Evolutionary conservation across 2,329 filamentous ascomycete species (phyloP).

Genomic region (Ophiosphaerella narmari): DNA sequence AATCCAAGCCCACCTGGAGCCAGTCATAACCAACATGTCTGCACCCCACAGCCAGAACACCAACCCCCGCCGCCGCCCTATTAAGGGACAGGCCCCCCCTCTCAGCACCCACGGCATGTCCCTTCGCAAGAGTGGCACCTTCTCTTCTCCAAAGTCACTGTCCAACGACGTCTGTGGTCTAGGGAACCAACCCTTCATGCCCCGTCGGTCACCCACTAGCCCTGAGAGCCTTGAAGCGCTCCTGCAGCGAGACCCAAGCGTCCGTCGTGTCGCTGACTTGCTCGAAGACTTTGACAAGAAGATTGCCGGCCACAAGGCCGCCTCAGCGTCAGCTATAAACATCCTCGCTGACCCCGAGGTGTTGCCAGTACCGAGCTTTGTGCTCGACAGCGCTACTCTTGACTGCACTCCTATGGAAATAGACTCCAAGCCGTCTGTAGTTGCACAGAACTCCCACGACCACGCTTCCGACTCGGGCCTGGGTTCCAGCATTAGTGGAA

Average conservation of each 20-base stretch:
- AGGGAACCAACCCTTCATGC: slow-evolving; percentile 49
- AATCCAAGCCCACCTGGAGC: slow-evolving; percentile 26
- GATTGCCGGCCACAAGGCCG: slow-evolving; percentile 42
- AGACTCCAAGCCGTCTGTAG: slow-evolving; percentile 47
- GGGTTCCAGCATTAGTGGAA: slow-evolving; percentile 76
- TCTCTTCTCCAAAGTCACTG: slow-evolving; percentile 50
- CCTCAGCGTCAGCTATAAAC: slow-evolving; percentile 37
- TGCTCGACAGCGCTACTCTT: slow-evolving; percentile 45
- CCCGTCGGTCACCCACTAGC: slow-evolving; percentile 54
- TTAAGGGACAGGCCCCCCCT: slow-evolving; percentile 43
- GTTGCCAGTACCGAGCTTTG: slow-evolving; percentile 53
- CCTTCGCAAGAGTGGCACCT: slow-evolving; percentile 56
- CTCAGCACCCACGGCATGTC: slow-evolving; percentile 49
- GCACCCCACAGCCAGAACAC: slow-evolving; percentile 46
- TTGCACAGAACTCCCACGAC: slow-evolving; percentile 55
- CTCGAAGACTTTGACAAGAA: slow-evolving; percentile 53
- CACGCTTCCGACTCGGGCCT: slow-evolving; percentile 87
- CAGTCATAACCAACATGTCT: slow-evolving; percentile 47
- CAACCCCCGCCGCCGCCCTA: slow-evolving; percentile 54
- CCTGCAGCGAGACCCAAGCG: slow-evolving; percentile 49
- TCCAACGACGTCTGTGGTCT: slow-evolving; percentile 47
- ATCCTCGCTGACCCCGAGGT: slow-evolving; percentile 56
- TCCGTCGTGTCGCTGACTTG: slow-evolving; percentile 51
- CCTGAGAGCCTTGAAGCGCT: slow-evolving; percentile 55
- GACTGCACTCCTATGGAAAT: slow-evolving; percentile 45